Conservation (phyloP, 1,139 yeast species). For the Saccharomyces hybrid region DNA sequence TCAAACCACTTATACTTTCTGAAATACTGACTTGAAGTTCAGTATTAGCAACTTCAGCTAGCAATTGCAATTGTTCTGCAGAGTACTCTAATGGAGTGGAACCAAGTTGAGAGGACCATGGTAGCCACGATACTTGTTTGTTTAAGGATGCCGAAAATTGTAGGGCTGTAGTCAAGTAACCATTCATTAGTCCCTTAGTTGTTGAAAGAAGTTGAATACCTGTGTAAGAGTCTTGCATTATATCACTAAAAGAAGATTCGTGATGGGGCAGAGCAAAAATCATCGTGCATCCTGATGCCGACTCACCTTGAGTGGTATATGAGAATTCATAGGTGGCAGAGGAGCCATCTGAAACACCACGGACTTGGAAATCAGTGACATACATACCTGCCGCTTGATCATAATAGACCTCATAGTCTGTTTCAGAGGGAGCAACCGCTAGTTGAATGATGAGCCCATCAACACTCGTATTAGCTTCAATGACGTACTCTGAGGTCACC, state of each 20-base stretch:
- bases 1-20: slow-evolving; percentile 61
- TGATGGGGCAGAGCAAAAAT: slow-evolving; percentile 65
- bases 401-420: slow-evolving; percentile 35
- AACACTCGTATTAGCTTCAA: slow-evolving; percentile 36
- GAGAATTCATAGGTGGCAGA: slow-evolving; percentile 34
- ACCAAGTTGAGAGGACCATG: slow-evolving; percentile 42
- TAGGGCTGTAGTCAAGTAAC: slow-evolving; percentile 44
- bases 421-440: slow-evolving; percentile 38
- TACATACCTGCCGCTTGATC: slow-evolving; percentile 52
- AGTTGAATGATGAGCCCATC: slow-evolving; percentile 34
- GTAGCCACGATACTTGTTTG: slow-evolving; percentile 43
- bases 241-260: slow-evolving; percentile 38
- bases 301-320: slow-evolving; percentile 34
- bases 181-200: slow-evolving; percentile 60
- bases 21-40: slow-evolving; percentile 43
- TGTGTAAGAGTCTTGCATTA: slow-evolving; percentile 24
- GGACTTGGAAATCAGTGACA: slow-evolving; percentile 31
- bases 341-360: slow-evolving; percentile 21
- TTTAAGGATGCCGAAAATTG: slow-evolving; percentile 49
- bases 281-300: slow-evolving; percentile 34
- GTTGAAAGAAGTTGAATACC: slow-evolving; percentile 52
- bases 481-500: slow-evolving; percentile 45
- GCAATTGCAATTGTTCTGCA: slow-evolving; percentile 42
- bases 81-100: slow-evolving; percentile 39
- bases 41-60: slow-evolving; percentile 34